These are phyloP conservation scores for Dendrobium chrysotoxum DNA, from an alignment of 106 monocot species.

Conservation along the genomic window DNA sequence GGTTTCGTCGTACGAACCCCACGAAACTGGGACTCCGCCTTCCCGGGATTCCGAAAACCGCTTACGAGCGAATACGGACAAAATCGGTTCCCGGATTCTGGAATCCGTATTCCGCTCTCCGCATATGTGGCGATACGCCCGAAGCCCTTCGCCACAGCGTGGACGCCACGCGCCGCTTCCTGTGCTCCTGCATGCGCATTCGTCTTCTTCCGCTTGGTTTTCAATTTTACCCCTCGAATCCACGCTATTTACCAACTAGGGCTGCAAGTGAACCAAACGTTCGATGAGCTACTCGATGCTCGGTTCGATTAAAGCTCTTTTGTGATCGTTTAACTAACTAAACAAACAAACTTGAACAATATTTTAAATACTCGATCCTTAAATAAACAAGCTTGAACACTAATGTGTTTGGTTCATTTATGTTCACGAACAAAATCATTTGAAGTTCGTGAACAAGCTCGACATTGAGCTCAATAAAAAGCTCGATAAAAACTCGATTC, in stretches of 20 bases:
- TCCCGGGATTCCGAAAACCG: constrained; percentile 3
- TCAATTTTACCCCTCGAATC: neutral
- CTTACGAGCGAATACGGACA: neutral
- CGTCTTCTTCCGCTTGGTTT: neutral
- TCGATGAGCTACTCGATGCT: no score
- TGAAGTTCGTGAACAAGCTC: no score
- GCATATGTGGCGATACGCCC: constrained; percentile 4
- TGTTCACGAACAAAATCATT: no score
- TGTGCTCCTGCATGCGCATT: neutral
- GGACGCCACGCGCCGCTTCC: constrained; percentile 6
- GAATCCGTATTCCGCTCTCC: constrained; percentile 1
- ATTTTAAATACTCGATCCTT: no score
- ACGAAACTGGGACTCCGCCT: constrained; percentile 9
- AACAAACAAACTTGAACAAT: no score
- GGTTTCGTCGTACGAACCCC: neutral
- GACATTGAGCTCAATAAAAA: no score
- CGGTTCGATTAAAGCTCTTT: no score
- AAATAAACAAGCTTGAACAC: no score
- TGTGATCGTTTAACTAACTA: no score
- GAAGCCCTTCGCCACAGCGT: neutral
- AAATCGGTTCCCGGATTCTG: constrained; percentile 4
- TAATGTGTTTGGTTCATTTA: no score
- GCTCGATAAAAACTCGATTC: no score
- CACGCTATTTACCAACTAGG: neutral
- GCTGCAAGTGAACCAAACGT: no score